A percentile compares a stretch with the other conserved stretches of the same genome.
Evolutionary conservation across 2,329 filamentous ascomycete genomes (phyloP).

Genomic region (Diaporthe ilicicola): DNA sequence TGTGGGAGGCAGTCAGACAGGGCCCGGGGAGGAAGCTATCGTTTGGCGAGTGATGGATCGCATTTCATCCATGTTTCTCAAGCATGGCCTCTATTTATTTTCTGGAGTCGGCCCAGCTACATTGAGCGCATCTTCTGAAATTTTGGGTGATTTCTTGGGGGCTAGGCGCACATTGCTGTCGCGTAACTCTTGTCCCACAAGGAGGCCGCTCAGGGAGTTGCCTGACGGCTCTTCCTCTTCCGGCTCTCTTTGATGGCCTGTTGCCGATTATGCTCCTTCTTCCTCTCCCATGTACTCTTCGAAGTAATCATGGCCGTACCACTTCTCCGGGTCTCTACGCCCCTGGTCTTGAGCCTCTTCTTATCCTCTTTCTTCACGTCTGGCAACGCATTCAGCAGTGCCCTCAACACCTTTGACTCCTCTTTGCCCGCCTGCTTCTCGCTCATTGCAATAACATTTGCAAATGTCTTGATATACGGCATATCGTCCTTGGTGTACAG

Average conservation of each 20-base stretch:
- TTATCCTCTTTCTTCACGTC: slow-evolving; percentile 84
- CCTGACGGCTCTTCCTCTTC: slow-evolving; percentile 53
- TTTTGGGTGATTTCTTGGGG: not conserved
- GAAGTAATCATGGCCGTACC: slow-evolving; percentile 75
- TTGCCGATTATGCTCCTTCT: slow-evolving; percentile 71
- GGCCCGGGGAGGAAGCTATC: too few relatives aligned
- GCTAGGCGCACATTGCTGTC: not conserved
- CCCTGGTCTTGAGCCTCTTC: slow-evolving; percentile 79
- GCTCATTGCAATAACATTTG: slow-evolving; percentile 87
- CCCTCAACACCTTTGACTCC: slow-evolving; percentile 75
- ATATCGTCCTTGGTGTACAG: slow-evolving; percentile 97
- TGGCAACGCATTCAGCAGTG: slow-evolving; percentile 88
- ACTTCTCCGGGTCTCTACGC: slow-evolving; percentile 74
- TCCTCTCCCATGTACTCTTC: slow-evolving; percentile 79
- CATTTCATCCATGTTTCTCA: not conserved
- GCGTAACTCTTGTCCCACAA: not conserved
- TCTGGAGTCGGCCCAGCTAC: not conserved
- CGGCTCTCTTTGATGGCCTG: slow-evolving; percentile 71
- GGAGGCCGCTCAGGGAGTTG: not conserved
- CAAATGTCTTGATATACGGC: slow-evolving; percentile 86
- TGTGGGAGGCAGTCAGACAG: not conserved
- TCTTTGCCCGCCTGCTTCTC: slow-evolving; percentile 74
- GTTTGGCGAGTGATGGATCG: not conserved
- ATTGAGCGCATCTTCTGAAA: not conserved
- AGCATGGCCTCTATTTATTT: not conserved